Evolutionary conservation across 768 basidiomycete genomes (phyloP).

Genomic region (Suillus tomentosus): DNA sequence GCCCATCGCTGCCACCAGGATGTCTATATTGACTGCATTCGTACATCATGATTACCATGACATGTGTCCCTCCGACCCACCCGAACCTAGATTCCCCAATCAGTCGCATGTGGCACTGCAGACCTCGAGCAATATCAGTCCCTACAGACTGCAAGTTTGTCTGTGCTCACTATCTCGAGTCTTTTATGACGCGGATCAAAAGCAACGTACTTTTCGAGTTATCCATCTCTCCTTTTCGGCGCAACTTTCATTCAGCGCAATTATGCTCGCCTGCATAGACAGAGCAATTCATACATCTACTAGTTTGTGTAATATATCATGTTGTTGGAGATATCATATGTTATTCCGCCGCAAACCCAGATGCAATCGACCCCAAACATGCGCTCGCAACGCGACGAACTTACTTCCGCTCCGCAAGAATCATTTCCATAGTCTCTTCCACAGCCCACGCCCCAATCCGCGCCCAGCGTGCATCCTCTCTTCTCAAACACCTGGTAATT

Average conservation of each 20-base stretch:
- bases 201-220: conserved; percentile 81
- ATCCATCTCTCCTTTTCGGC: conserved; percentile 5
- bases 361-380: not conserved
- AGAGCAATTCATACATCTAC: conserved; percentile 11
- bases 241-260: conserved; percentile 87
- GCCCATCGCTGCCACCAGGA: not conserved
- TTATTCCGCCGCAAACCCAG: not conserved
- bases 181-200: conserved; percentile 66
- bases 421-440: conserved; percentile 55
- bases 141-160: too few relatives aligned
- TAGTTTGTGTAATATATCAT: not conserved
- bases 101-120: too few relatives aligned
- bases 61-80: not conserved
- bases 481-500: conserved; percentile 46
- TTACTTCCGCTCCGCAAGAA: not conserved
- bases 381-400: not conserved
- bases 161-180: not conserved
- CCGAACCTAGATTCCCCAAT: too few relatives aligned
- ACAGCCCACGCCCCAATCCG: conserved; percentile 65
- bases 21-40: not conserved
- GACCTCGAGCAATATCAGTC: too few relatives aligned
- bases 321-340: not conserved
- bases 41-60: not conserved
- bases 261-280: conserved; percentile 55
- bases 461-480: conserved; percentile 65